Evolutionary conservation across 148 eudicot species (phyloP).

Genomic region (Agrostemma githago): DNA sequence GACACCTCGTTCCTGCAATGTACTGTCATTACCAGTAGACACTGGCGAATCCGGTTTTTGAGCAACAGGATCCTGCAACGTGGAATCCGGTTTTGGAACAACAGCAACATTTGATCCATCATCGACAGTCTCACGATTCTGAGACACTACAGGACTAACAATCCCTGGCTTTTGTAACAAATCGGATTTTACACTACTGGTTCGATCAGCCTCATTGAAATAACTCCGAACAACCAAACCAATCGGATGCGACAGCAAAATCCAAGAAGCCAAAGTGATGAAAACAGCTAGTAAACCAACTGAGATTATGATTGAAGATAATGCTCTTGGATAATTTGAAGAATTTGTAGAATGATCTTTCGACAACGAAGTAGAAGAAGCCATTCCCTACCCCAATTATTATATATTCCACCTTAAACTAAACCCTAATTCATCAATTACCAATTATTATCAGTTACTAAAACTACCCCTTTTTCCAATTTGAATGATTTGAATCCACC

Average conservation of each 20-base stretch:
- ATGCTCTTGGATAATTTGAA: conserved; percentile 51
- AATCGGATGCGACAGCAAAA: conserved; percentile 64
- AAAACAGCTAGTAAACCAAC: conserved; percentile 69
- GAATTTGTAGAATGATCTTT: conserved; percentile 36
- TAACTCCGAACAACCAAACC: conserved; percentile 56
- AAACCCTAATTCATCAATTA: conserved; percentile 13
- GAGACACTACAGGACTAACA: background rate
- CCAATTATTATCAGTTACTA: background rate
- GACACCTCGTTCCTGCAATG: background rate
- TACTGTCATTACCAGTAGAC: conserved; percentile 16
- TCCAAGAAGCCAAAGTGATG: conserved; percentile 56
- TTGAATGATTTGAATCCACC: background rate
- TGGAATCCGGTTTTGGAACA: background rate
- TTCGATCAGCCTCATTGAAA: conserved; percentile 48
- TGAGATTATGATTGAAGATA: conserved; percentile 48
- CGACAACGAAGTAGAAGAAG: conserved; percentile 14
- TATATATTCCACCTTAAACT: conserved; percentile 8
- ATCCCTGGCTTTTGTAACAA: conserved; percentile 19
- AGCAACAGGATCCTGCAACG: too few species aligned
- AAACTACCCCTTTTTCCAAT: conserved; percentile 9
- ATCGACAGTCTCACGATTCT: too few species aligned
- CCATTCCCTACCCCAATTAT: conserved; percentile 27
- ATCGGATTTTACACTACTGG: conserved; percentile 18
- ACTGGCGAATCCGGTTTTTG: background rate
- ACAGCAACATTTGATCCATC: too few species aligned